Conservation (phyloP, 106 monocot genomes). For the Gastrodia elata region DNA sequence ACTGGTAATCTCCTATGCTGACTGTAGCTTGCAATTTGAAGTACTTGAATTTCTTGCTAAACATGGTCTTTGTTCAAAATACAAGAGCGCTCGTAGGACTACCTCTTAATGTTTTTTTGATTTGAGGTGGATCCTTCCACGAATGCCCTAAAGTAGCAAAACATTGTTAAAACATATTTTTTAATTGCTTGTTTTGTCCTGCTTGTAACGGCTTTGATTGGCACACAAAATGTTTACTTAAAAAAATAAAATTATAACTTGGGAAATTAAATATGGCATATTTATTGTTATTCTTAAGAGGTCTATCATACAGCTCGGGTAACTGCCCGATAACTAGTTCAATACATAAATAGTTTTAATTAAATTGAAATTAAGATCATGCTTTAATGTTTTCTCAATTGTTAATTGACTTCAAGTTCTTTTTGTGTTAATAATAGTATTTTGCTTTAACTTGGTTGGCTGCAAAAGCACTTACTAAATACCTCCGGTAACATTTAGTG, state of each 20-base stretch:
- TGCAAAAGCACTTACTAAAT: not conserved
- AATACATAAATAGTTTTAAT: too few species aligned
- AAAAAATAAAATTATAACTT: not conserved
- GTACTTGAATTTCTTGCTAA: not conserved
- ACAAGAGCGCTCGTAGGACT: not conserved
- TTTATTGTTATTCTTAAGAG: too few species aligned
- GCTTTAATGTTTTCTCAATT: too few species aligned
- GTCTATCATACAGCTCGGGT: too few species aligned
- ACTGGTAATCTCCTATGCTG: slow-evolving; percentile 44
- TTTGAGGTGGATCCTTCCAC: not conserved
- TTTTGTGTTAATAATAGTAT: not conserved
- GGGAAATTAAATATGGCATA: too few species aligned
- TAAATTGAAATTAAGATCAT: too few species aligned
- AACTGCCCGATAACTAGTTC: too few species aligned
- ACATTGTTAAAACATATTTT: not conserved
- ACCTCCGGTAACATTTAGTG: not conserved
- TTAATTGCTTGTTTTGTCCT: not conserved
- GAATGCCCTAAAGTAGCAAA: not conserved
- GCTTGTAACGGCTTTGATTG: not conserved
- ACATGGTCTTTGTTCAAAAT: not conserved
- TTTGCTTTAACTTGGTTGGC: too few species aligned
- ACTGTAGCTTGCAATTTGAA: not conserved
- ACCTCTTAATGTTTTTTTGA: not conserved
- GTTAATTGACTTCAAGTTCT: not conserved
- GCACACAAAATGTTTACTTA: not conserved